These are phyloP conservation scores for Pythium sp. DNA, from an alignment of 352 stramenopile species.

Conservation along the genomic window DNA sequence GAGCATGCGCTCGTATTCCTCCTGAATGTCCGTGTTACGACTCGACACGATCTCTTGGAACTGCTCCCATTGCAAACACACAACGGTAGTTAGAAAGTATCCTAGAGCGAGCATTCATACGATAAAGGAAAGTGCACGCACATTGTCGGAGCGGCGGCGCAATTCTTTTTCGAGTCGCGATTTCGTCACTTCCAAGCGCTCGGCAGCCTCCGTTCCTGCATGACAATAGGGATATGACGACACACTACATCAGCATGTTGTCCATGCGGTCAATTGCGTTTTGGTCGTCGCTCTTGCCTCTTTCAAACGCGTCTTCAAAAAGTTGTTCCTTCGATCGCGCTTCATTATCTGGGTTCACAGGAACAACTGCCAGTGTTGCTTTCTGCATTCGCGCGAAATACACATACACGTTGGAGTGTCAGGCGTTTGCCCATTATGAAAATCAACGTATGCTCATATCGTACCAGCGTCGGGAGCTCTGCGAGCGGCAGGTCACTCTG, in stretches of 20 bases:
- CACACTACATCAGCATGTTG: neutral
- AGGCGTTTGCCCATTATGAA: neutral
- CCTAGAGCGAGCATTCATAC: neutral
- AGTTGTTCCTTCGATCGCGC: slow-evolving; percentile 36
- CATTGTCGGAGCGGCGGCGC: slow-evolving; percentile 43
- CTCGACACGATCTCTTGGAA: slow-evolving; percentile 64
- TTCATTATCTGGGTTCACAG: slow-evolving; percentile 30
- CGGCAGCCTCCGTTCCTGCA: slow-evolving; percentile 49
- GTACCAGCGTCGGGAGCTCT: slow-evolving; percentile 48
- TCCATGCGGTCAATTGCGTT: too few species aligned
- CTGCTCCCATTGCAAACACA: slow-evolving; percentile 22
- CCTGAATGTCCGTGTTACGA: slow-evolving; percentile 71
- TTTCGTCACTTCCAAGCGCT: slow-evolving; percentile 68
- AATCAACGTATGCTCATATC: neutral
- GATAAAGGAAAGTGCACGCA: slow-evolving; percentile 9
- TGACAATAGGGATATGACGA: neutral
- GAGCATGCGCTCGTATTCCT: slow-evolving; percentile 73
- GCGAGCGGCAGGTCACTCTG: slow-evolving; percentile 35
- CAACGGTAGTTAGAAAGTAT: neutral
- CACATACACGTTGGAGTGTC: neutral
- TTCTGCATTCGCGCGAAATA: slow-evolving; percentile 22
- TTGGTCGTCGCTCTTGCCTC: slow-evolving; percentile 18
- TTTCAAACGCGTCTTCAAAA: slow-evolving; percentile 55
- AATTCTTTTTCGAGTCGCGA: slow-evolving; percentile 64
- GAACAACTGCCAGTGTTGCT: slow-evolving; percentile 59